These are phyloP conservation scores for Phoma herbarum DNA, from an alignment of 2,329 filamentous ascomycete genomes.

Conservation along the genomic window DNA sequence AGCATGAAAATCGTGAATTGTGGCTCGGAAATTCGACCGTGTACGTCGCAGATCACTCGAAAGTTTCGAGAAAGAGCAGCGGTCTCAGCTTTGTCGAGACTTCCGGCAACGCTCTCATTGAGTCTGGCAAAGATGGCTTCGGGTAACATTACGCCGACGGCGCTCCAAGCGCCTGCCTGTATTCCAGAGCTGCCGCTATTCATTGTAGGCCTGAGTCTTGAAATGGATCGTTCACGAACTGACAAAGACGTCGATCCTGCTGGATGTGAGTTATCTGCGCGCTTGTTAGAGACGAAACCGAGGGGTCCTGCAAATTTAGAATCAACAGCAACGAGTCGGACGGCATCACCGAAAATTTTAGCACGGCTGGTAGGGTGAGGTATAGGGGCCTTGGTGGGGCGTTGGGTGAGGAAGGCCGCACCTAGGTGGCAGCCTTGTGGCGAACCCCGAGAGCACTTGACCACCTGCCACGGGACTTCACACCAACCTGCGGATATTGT, in stretches of 20 bases:
- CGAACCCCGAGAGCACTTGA: no score
- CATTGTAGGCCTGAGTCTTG: not conserved
- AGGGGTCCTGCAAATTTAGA: no score
- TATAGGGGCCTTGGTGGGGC: no score
- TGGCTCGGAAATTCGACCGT: not conserved
- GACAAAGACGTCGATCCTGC: not conserved
- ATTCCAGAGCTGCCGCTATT: not conserved
- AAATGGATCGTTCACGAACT: no score
- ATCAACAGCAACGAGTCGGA: no score
- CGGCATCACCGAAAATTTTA: no score
- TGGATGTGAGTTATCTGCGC: not conserved
- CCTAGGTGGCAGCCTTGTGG: no score
- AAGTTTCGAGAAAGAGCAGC: constrained; percentile 1
- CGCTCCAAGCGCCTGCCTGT: constrained; percentile 1
- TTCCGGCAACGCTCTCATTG: not conserved
- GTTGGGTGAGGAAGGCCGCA: no score
- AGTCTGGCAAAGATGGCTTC: constrained; percentile 1
- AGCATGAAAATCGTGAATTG: not conserved
- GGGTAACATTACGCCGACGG: constrained; percentile 1
- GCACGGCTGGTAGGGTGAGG: no score
- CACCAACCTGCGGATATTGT: no score
- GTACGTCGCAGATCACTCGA: not conserved
- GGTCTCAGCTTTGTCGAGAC: not conserved
- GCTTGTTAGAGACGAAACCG: no score
- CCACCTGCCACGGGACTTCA: no score